phyloP scores from a whole-genome alignment of 352 stramenopile species.

The Pseudoperonospora humuli region DNA sequence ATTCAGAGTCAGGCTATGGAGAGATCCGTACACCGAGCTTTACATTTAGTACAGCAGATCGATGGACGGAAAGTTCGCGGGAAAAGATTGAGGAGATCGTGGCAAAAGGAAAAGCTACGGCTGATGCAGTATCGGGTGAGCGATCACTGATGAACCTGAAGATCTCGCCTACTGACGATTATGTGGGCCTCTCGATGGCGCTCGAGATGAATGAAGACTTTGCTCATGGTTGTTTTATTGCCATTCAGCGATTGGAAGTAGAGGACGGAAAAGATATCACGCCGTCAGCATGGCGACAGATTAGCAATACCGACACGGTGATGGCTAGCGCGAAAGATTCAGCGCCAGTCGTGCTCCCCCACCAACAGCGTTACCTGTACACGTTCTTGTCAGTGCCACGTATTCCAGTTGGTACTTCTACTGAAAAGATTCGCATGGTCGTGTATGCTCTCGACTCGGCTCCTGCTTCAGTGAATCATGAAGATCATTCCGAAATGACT shows the following conservation, averaged over 20 bases:
- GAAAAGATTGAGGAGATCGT: constrained; percentile 43
- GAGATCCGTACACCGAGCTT: constrained; percentile 77
- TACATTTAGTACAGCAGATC: constrained; percentile 56
- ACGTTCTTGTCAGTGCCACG: constrained; percentile 78
- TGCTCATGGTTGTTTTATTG: constrained; percentile 65
- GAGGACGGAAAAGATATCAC: constrained; percentile 21
- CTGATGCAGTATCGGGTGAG: constrained; percentile 17
- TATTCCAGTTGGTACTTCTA: constrained; percentile 44
- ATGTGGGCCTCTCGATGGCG: constrained; percentile 73
- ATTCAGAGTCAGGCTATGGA: constrained; percentile 56
- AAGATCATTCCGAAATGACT: constrained; percentile 70
- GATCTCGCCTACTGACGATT: constrained; percentile 42
- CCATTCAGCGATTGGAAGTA: constrained; percentile 56
- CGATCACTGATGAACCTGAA: constrained; percentile 22
- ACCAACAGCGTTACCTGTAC: constrained; percentile 54
- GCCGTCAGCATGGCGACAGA: constrained; percentile 51
- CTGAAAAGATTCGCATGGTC: constrained; percentile 70
- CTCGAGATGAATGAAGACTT: constrained; percentile 80
- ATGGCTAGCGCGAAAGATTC: constrained; percentile 48
- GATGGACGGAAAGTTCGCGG: constrained; percentile 42
- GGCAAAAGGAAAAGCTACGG: constrained; percentile 23
- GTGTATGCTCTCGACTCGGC: constrained; percentile 54
- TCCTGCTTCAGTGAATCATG: constrained; percentile 31
- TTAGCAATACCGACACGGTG: constrained; percentile 79
- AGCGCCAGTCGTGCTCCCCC: constrained; percentile 8